These are phyloP conservation scores for Gremmenia infestans DNA, from an alignment of 2,329 filamentous ascomycete species.

Conservation along the genomic window DNA sequence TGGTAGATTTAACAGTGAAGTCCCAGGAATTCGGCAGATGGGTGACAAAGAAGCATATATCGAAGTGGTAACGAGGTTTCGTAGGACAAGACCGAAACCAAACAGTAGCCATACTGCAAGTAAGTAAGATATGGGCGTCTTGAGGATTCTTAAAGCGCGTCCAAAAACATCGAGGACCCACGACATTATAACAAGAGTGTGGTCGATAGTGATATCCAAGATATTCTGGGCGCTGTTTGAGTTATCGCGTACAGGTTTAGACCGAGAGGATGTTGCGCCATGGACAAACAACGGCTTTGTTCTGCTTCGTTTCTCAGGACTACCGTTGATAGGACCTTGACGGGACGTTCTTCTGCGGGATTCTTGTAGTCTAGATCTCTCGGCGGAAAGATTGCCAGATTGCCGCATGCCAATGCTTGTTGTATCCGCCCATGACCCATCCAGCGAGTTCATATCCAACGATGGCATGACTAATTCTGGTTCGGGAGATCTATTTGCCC, in stretches of 20 bases:
- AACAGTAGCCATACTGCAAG: conserved; percentile 58
- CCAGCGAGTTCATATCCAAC: conserved; percentile 26
- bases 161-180: conserved; percentile 54
- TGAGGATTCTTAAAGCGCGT: conserved; percentile 56
- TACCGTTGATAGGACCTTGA: conserved; percentile 13
- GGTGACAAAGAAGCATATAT: conserved; percentile 60
- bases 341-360: conserved; percentile 17
- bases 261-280: neutral
- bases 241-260: neutral
- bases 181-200: conserved; percentile 23
- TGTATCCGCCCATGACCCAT: conserved; percentile 26
- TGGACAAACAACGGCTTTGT: conserved; percentile 1
- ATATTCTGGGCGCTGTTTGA: conserved; percentile 12
- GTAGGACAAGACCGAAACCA: conserved; percentile 52
- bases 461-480: conserved; percentile 32
- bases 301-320: conserved; percentile 20
- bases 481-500: conserved; percentile 25
- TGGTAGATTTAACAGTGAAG: conserved; percentile 54
- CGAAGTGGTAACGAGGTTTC: conserved; percentile 58
- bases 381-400: conserved; percentile 11
- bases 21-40: conserved; percentile 64
- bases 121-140: conserved; percentile 58
- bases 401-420: conserved; percentile 17
- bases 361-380: conserved; percentile 8
- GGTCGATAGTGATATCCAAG: conserved; percentile 19